phyloP scores from a whole-genome alignment of 805 yeast genomes.

The Yarrowia phangngaensis region DNA sequence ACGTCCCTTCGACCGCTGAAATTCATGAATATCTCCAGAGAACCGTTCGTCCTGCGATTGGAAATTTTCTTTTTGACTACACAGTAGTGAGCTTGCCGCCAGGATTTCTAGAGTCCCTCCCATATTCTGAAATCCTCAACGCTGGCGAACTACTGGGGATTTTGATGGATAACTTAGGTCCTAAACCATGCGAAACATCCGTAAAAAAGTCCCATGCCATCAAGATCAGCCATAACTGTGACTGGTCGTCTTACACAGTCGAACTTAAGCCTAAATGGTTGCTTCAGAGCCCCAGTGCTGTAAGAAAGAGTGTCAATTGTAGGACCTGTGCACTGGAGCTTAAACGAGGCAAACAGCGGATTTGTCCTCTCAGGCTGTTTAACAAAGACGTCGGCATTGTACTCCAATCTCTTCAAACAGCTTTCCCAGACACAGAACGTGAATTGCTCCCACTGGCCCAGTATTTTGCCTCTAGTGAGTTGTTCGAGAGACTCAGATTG shows the following conservation, averaged over 20 bases:
- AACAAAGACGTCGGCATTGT: not conserved
- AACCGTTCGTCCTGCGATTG: constrained; percentile 2
- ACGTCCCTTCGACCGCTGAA: constrained; percentile 17
- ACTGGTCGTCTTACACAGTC: constrained; percentile 30
- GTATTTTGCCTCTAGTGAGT: not conserved
- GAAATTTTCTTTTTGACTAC: constrained; percentile 2
- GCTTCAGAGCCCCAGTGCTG: constrained; percentile 44
- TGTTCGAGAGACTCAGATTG: constrained; percentile 7
- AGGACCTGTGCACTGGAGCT: constrained; percentile 55
- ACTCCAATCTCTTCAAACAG: not conserved
- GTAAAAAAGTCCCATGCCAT: constrained; percentile 7
- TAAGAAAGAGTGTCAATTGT: constrained; percentile 43
- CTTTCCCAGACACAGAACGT: constrained; percentile 1
- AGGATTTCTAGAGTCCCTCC: constrained; percentile 9
- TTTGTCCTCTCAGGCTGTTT: constrained; percentile 28
- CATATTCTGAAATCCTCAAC: constrained; percentile 8
- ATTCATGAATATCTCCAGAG: constrained; percentile 7
- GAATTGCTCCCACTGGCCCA: constrained; percentile 13
- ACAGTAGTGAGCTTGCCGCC: constrained; percentile 2
- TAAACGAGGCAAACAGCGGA: constrained; percentile 38
- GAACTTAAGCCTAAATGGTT: constrained; percentile 67
- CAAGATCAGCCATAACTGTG: constrained; percentile 12
- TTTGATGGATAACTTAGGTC: constrained; percentile 23
- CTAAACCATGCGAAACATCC: not conserved
- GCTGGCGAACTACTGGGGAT: constrained; percentile 10